Evolutionary conservation across 768 basidiomycete genomes (phyloP), one percentile per base, ranked within the genome.

Genomic region (Chlorophyllum brunneum): DNA sequence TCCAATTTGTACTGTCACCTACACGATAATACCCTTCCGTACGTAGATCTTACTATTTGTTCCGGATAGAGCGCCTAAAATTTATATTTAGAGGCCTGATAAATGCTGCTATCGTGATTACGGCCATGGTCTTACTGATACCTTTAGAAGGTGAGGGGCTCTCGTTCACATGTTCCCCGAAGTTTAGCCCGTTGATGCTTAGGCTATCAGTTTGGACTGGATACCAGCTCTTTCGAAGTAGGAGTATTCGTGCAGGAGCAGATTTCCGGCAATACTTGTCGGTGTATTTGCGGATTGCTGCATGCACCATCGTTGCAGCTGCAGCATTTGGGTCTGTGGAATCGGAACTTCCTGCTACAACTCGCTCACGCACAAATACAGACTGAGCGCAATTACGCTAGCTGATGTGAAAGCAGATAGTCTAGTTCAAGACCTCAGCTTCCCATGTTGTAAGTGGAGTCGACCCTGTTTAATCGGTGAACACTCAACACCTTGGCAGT

Each of bases 1-100:
- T 44, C 41, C 31, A 51, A 51, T 22, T n/a, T 51, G 2, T 51
- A 43, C 26, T 51, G 50, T 18, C 50, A 51, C 27, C 50, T 51
- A n/a, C 41, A 43, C 2, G 50, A 51, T 6, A 34, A 51, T 15
- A 33, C 13, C 26, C 8, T 26, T 42, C 27, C 40, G 41, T 51
- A 22, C 23, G 48, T 40, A 1, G 16, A 6, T 30, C 11, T 5
- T 23, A 40, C 22, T 6, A 10, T 9, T 6, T 51, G 16, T n/a
- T 20, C 30, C 5, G 2, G 7, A 9, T 10, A 20, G 5, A 31
- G 20, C 4, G 7, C 18, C 23, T 41, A 18, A 41, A 20, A 11
- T n/a, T 4, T n/a, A 30, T 33, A 13, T 24, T 5, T 18, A 51
- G 50, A 20, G 33, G 40, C 6, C 26, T 43, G n/a, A 9, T 51